Evolutionary conservation across 1,284 basidiomycete species (phyloP).

Genomic region (Marasmius sp.): DNA sequence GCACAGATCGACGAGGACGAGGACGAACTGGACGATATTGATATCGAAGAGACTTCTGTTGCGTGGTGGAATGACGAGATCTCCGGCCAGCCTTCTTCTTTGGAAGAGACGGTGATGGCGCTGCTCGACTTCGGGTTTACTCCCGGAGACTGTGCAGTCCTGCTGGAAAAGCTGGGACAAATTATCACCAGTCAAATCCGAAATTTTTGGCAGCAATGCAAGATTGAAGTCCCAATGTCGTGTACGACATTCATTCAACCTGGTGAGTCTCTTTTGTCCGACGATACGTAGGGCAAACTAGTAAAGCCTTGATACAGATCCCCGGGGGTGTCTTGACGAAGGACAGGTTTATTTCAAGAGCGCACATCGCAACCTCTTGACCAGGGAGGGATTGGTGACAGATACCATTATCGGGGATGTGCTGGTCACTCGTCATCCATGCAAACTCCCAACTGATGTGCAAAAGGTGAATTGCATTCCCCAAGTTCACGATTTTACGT

Average conservation of each 20-base stretch:
- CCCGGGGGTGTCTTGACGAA: slow-evolving; percentile 38
- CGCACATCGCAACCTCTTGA: slow-evolving; percentile 35
- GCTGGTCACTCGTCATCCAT: slow-evolving; percentile 50
- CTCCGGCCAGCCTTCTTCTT: slow-evolving; percentile 48
- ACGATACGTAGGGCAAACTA: background rate
- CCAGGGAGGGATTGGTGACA: slow-evolving; percentile 36
- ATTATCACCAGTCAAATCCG: slow-evolving; percentile 36
- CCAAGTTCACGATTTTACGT: background rate
- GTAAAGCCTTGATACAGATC: slow-evolving; percentile 31
- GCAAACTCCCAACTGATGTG: slow-evolving; percentile 53
- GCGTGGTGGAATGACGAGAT: slow-evolving; percentile 54
- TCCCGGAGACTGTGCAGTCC: slow-evolving; percentile 38
- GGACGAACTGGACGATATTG: slow-evolving; percentile 28
- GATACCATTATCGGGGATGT: slow-evolving; percentile 45
- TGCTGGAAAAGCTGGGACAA: slow-evolving; percentile 44
- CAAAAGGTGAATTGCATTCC: slow-evolving; percentile 39
- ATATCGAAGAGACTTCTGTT: slow-evolving; percentile 38
- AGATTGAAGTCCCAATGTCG: slow-evolving; percentile 48
- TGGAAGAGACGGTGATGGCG: slow-evolving; percentile 51
- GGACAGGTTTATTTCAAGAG: slow-evolving; percentile 48
- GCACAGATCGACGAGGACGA: slow-evolving; percentile 41
- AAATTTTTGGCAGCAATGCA: slow-evolving; percentile 33
- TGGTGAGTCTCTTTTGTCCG: slow-evolving; percentile 29
- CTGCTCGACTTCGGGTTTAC: slow-evolving; percentile 48
- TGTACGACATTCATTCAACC: slow-evolving; percentile 49